Conservation (phyloP, 176 grass and related monocot genomes). For the Aegilops longissima region DNA sequence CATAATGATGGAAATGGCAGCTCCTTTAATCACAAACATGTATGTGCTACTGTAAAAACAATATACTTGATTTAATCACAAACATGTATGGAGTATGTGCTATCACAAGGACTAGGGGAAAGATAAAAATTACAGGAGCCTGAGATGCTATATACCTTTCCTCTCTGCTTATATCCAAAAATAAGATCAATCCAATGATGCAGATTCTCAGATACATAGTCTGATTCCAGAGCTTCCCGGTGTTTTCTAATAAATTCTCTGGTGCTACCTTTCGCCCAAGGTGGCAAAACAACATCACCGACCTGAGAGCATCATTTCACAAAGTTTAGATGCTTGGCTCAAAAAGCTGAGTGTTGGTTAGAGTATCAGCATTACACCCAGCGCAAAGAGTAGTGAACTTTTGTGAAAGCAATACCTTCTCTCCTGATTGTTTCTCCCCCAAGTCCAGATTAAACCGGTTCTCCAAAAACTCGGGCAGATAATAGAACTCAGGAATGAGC, state of each 20-base stretch:
- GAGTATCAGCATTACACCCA: slow-evolving; percentile 24
- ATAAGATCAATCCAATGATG: slow-evolving; percentile 99
- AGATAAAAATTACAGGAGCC: slow-evolving; percentile 37
- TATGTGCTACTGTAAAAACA: too few relatives aligned
- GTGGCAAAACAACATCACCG: slow-evolving; percentile 87
- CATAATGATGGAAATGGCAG: too few relatives aligned
- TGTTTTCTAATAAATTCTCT: slow-evolving; percentile 96
- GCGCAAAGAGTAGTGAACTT: neutral
- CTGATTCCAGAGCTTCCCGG: slow-evolving; percentile 95
- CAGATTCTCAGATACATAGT: slow-evolving; percentile 97
- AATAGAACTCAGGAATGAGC: slow-evolving; percentile 98
- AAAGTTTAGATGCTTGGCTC: slow-evolving; percentile 32
- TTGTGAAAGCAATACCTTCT: slow-evolving; percentile 59
- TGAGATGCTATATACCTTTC: slow-evolving; percentile 64
- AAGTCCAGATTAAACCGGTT: slow-evolving; percentile 85
- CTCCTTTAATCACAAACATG: too few relatives aligned
- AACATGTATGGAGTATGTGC: too few relatives aligned
- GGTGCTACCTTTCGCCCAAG: slow-evolving; percentile 87
- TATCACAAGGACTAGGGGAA: neutral
- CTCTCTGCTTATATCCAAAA: slow-evolving; percentile 96
- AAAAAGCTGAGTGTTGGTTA: slow-evolving; percentile 10
- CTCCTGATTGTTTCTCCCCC: slow-evolving; percentile 98
- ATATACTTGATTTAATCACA: too few relatives aligned
- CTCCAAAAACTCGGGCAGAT: slow-evolving; percentile 99
- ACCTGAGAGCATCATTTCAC: slow-evolving; percentile 62